phyloP scores from a whole-genome alignment of 768 basidiomycete genomes.

The Boletus subcaerulescens region DNA sequence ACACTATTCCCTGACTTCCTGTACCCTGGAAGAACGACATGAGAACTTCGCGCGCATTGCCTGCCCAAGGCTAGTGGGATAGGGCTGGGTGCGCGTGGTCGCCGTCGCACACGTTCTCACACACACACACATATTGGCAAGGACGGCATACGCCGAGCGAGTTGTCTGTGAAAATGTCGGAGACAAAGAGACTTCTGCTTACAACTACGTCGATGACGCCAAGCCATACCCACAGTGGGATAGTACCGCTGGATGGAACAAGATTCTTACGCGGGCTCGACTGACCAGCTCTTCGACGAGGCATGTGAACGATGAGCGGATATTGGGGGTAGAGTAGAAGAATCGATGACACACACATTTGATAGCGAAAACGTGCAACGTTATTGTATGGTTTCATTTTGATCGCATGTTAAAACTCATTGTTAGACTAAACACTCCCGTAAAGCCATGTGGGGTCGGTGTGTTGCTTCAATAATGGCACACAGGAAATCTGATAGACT shows the following conservation, averaged over 20 bases:
- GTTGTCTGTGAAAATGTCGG: not conserved
- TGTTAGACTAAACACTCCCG: too few species aligned
- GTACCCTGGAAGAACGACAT: not conserved
- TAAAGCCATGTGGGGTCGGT: too few species aligned
- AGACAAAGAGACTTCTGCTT: not conserved
- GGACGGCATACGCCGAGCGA: not conserved
- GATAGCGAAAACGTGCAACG: not conserved
- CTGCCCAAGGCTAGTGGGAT: not conserved
- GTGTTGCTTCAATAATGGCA: too few species aligned
- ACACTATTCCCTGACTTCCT: not conserved
- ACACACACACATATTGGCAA: not conserved
- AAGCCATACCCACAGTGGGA: not conserved
- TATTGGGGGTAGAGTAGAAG: not conserved
- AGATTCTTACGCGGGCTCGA: too few species aligned
- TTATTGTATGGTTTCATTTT: too few species aligned
- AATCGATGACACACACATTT: not conserved
- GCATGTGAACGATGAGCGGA: not conserved
- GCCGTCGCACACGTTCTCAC: not conserved
- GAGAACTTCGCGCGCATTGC: not conserved
- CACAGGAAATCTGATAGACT: too few species aligned
- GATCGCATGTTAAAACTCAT: too few species aligned
- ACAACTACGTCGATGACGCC: not conserved
- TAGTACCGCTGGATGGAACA: not conserved
- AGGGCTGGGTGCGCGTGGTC: not conserved
- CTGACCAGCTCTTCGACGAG: not conserved